Percentiles rank a stretch among this genome's conserved stretches.
Conservation (phyloP, 495 filamentous ascomycete genomes). For the Trypethelium eluteriae region DNA sequence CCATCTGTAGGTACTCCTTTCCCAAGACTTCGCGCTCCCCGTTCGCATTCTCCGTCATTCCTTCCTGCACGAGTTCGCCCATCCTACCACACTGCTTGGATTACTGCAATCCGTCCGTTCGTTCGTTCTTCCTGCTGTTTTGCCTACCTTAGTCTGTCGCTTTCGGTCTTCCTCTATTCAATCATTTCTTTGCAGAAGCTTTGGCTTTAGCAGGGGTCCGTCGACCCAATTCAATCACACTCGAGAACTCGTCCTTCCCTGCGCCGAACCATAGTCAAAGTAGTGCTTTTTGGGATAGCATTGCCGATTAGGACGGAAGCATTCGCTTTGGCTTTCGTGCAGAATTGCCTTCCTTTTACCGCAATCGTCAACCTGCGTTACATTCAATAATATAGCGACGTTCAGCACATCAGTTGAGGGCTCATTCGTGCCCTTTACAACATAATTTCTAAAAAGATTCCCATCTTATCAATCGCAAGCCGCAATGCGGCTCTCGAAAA, state of each 20-base stretch:
- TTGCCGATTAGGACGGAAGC: too few species aligned
- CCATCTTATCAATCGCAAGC: background rate
- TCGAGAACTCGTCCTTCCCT: background rate
- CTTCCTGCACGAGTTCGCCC: background rate
- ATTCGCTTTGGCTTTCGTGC: too few species aligned
- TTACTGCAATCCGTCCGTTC: background rate
- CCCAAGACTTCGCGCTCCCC: background rate
- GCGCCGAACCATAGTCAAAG: background rate
- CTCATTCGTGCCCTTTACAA: background rate
- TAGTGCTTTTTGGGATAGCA: too few species aligned
- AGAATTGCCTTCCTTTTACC: background rate
- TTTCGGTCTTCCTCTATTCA: background rate
- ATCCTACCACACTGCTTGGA: background rate
- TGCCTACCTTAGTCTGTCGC: background rate
- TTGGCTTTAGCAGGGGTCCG: background rate
- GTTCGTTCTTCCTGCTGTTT: background rate
- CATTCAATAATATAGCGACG: background rate
- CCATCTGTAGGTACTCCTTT: conserved; percentile 2
- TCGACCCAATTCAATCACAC: background rate
- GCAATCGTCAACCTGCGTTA: background rate
- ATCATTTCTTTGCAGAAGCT: background rate
- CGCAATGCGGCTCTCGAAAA: background rate
- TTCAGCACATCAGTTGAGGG: background rate
- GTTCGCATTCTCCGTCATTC: background rate
- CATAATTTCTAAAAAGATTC: background rate